These are phyloP conservation scores for Diplocarpon rosae DNA, from an alignment of 2,329 filamentous ascomycete genomes.

Conservation along the genomic window DNA sequence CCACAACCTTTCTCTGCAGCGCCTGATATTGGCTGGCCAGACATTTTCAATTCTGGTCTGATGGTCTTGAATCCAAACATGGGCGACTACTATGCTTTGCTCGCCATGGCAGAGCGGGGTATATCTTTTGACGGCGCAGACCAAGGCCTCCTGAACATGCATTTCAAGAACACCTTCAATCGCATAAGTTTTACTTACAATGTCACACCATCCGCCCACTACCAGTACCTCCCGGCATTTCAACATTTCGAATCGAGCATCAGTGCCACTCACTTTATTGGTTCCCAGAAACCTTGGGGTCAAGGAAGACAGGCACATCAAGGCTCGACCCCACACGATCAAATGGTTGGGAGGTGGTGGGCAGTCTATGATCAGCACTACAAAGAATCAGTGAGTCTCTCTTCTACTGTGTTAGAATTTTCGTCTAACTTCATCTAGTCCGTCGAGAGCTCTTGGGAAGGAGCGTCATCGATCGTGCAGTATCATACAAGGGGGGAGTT, in stretches of 20 bases:
- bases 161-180: slow-evolving; percentile 76
- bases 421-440: slow-evolving; percentile 17
- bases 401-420: not conserved
- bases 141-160: slow-evolving; percentile 89
- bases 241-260: slow-evolving; percentile 85
- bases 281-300: slow-evolving; percentile 80
- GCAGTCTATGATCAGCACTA: slow-evolving; percentile 86
- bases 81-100: slow-evolving; percentile 77
- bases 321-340: slow-evolving; percentile 58
- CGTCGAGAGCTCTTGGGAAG: slow-evolving; percentile 13
- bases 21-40: slow-evolving; percentile 95
- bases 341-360: slow-evolving; percentile 88
- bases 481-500: slow-evolving; percentile 28
- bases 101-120: slow-evolving; percentile 72
- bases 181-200: slow-evolving; percentile 93
- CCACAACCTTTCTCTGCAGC: slow-evolving; percentile 55
- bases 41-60: slow-evolving; percentile 95
- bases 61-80: slow-evolving; percentile 83
- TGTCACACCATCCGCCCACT: slow-evolving; percentile 90
- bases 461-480: slow-evolving; percentile 22
- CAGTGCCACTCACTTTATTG: slow-evolving; percentile 90
- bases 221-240: slow-evolving; percentile 95
- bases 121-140: slow-evolving; percentile 96
- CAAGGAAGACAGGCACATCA: slow-evolving; percentile 44
- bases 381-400: slow-evolving; percentile 35